Evolutionary conservation across 2,329 filamentous ascomycete species (phyloP), one percentile per base, ranked within the genome.

Genomic region (Penicillium sp.): DNA sequence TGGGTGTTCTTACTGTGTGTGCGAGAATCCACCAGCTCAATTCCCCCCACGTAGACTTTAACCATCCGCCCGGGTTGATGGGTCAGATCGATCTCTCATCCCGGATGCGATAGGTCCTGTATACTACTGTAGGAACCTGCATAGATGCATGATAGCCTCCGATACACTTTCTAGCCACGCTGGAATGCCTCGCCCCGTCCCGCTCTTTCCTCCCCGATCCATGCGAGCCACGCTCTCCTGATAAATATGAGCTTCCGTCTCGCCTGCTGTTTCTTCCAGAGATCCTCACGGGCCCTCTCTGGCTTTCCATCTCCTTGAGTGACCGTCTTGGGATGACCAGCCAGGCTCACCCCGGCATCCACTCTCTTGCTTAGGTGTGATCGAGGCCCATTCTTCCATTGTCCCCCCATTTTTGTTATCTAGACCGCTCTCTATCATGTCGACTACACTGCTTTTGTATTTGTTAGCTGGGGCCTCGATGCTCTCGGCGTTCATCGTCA

Each of bases 381-480:
- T 31, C 11, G 9, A 6, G 10, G 4, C 10, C 30, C 30, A 20
- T 30, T 41, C 41, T 34, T 6, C 41, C 28, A 13, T 35, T 37
- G 17, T 36, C 35, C 21, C 23, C 30, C 25, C 29, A 26, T 14
- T 20, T 33, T 33, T 43, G 25, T 41, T 27, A n/a, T n/a, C 39
- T 7, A 16, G 26, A n/a, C 4, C 25, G 5, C 25, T 39, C 13
- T 37, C 11, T 50, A 47, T 41, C 35, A 53, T 53, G 48, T 50
- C 43, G 32, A 40, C 40, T 34, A 43, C 30, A 21, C 32, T 43
- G 7, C 26, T 48, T n/a, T 28, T 42, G 20, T 62, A 57, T 39
- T 37, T 49, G n/a, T 29, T 64, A 31, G 60, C 57, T 33, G 51
- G 41, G 16, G 44, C 43, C 14, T 51, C 59, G 6, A 32, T 60